phyloP scores from a whole-genome alignment of 2,329 filamentous ascomycete genomes.

The Aspergillus felis region DNA sequence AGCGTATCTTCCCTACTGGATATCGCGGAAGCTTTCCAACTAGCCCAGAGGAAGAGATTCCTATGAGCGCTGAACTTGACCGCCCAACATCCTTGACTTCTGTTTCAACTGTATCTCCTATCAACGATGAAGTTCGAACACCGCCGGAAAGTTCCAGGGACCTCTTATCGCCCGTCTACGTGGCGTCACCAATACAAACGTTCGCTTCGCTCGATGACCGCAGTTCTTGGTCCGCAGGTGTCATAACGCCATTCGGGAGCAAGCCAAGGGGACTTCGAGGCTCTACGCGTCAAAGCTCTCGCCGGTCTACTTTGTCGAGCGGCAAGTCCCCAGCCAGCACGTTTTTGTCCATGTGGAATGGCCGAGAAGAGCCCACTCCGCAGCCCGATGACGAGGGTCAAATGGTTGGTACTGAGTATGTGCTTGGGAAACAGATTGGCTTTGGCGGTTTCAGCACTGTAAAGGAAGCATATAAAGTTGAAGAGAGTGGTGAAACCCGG shows the following conservation, averaged over 20 bases:
- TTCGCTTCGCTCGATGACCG: constrained; percentile 40
- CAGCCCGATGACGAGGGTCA: constrained; percentile 66
- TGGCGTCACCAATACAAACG: constrained; percentile 34
- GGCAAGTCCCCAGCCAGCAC: constrained; percentile 57
- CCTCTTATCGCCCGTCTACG: constrained; percentile 34
- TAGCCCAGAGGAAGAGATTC: constrained; percentile 21
- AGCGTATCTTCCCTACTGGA: constrained; percentile 26
- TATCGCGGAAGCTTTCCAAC: constrained; percentile 20
- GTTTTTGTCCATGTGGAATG: constrained; percentile 54
- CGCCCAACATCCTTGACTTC: constrained; percentile 43
- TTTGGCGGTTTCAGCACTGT: constrained; percentile 64
- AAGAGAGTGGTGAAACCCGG: constrained; percentile 52
- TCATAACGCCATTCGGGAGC: constrained; percentile 30
- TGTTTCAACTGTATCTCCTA: constrained; percentile 40
- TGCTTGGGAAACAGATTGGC: constrained; percentile 63
- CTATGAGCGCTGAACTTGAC: constrained; percentile 27
- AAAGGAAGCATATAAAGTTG: constrained; percentile 63
- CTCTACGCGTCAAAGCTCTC: constrained; percentile 35
- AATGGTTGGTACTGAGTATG: constrained; percentile 62
- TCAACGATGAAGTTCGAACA: constrained; percentile 39
- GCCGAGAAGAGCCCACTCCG: constrained; percentile 35
- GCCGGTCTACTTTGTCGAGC: constrained; percentile 47
- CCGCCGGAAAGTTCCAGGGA: constrained; percentile 37
- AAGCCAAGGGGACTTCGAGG: constrained; percentile 35
- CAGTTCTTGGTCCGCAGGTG: constrained; percentile 36